Evolutionary conservation across 1,139 yeast species (phyloP).

Genomic region (Nadsonia starkeyi-henricii): DNA sequence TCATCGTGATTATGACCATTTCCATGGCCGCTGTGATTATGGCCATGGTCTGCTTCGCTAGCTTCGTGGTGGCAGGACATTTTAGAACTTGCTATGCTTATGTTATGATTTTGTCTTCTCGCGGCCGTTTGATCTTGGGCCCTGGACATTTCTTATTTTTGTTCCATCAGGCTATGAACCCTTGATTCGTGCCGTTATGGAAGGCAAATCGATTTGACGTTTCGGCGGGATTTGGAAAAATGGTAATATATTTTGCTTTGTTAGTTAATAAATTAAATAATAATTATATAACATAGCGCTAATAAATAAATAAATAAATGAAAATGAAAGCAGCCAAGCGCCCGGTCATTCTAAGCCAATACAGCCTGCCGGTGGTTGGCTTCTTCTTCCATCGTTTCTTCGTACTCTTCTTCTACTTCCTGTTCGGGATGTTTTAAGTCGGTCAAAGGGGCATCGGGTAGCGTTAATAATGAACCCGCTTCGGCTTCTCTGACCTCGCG

Average conservation of each 20-base stretch:
- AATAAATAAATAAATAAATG: too few relatives aligned
- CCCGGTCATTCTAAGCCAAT: not conserved
- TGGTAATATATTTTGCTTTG: too few relatives aligned
- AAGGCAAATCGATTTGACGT: too few relatives aligned
- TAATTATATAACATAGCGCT: too few relatives aligned
- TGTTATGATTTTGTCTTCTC: not conserved
- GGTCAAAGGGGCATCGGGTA: not conserved
- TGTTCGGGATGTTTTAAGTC: not conserved
- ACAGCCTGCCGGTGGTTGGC: not conserved
- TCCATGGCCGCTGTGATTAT: slow-evolving; percentile 13
- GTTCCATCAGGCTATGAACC: not conserved
- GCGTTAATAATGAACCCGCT: not conserved
- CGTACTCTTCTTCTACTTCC: not conserved
- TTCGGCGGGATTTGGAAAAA: too few relatives aligned
- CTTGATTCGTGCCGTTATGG: not conserved
- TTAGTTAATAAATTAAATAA: too few relatives aligned
- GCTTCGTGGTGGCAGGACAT: slow-evolving; percentile 14
- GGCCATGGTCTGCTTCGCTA: slow-evolving; percentile 23
- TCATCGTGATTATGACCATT: slow-evolving; percentile 18
- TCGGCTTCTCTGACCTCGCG: slow-evolving; percentile 19
- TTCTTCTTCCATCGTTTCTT: not conserved
- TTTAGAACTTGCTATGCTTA: not conserved
- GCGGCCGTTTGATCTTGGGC: too few relatives aligned
- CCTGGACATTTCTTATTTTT: not conserved
- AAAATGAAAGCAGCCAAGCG: too few relatives aligned